These are phyloP conservation scores for Polygonum aviculare DNA, from an alignment of 148 eudicot species.

Conservation along the genomic window DNA sequence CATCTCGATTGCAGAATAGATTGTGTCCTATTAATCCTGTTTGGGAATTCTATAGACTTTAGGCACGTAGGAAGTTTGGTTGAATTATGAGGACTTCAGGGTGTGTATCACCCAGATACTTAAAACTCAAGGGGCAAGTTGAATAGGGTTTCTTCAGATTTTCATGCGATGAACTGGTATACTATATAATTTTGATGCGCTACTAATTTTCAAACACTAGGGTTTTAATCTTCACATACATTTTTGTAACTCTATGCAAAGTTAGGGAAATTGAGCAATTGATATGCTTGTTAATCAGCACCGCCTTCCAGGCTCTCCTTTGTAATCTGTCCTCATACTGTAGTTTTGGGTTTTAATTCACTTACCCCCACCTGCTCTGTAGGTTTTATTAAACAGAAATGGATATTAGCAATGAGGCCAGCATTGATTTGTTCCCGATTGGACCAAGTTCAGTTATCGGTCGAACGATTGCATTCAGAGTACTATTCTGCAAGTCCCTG, in stretches of 20 bases:
- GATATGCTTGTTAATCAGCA: neutral
- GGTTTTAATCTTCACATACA: too few relatives aligned
- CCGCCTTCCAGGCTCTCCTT: too few relatives aligned
- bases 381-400: constrained; percentile 18
- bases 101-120: neutral
- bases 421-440: constrained; percentile 60
- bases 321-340: neutral
- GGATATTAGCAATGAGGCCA: constrained; percentile 85
- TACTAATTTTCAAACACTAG: too few relatives aligned
- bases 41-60: neutral
- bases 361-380: neutral
- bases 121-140: neutral
- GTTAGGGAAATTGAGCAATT: neutral
- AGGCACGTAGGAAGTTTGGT: neutral
- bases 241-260: too few relatives aligned
- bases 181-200: too few relatives aligned
- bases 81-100: neutral
- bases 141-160: too few relatives aligned
- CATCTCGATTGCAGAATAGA: neutral
- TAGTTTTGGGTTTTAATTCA: neutral
- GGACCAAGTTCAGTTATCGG: constrained; percentile 74
- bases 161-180: neutral
- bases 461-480: constrained; percentile 69
- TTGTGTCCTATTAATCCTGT: neutral
- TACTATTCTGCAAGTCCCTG: constrained; percentile 76